Evolutionary conservation across 305 asterid genomes (phyloP), one percentile per base, ranked within the genome.

Genomic region (Ilex paraguariensis): DNA sequence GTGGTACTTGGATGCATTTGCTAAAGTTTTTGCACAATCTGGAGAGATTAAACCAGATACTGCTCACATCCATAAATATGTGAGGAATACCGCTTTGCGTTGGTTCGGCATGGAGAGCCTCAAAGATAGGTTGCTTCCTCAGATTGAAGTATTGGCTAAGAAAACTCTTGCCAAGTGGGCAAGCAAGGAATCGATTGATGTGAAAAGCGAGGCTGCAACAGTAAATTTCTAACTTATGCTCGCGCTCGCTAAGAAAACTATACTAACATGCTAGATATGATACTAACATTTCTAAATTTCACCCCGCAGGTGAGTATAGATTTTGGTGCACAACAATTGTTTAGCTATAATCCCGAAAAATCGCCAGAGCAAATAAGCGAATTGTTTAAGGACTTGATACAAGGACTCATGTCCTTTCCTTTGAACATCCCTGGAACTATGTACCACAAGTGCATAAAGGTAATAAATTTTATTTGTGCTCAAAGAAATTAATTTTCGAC

Each of bases 401-500:
- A 13, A 16, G 64, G 40, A 46, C 31, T 63, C 10, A 30, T 68
- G 53, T 60, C 74, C 9, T 33, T 73, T 21, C 78, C 78, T 7
- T 7, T 73, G 16, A 64, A 68, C 36, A 60, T 73, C 17, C 78
- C 74, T 49, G 74, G 78, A 7, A 68, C 73, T 14, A 44, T 45
- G 11, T 71, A 58, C 65, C 60, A 71, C 13, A 56, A 60, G 12
- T 14, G 63, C 44, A 51, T 68, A 54, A 73, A 68, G 78, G 78
- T 67, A 59, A 50, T 5, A 36, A 36, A 36, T 8, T 4, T 36
- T 36, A 36, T 36, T 36, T 36, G 0, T 8, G 7, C 6, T 36
- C 42, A 36, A 36, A 36, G 1, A 5, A 36, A 4, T 1, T 36
- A 36, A 4, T 36, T 36, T 36, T 36, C 9, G 9, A 4, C 9